phyloP scores from a whole-genome alignment of 352 stramenopile species.

The Phytopythium vexans region DNA sequence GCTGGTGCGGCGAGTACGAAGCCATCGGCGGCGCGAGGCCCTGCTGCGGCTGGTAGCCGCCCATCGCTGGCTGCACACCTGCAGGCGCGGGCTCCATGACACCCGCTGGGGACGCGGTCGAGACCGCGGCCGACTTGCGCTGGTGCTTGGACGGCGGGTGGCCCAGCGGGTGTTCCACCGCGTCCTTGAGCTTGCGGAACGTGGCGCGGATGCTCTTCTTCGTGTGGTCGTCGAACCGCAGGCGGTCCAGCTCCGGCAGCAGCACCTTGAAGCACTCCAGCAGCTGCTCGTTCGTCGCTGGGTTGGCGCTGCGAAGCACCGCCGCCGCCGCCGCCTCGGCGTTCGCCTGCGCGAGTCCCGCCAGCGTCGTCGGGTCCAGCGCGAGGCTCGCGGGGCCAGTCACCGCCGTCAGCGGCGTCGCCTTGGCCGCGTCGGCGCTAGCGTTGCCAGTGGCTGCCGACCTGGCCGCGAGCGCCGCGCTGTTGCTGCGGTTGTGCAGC shows the following conservation, averaged over 20 bases:
- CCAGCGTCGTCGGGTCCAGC: constrained; percentile 1
- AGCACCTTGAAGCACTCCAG: constrained; percentile 43
- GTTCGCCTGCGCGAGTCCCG: not conserved
- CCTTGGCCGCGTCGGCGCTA: constrained; percentile 30
- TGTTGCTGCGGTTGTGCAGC: constrained; percentile 23
- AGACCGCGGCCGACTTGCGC: no score
- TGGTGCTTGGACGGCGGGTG: no score
- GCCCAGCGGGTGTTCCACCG: constrained; percentile 27
- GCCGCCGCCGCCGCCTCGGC: not conserved
- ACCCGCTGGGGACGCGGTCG: no score
- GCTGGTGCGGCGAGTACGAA: constrained; percentile 7
- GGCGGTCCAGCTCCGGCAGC: constrained; percentile 46
- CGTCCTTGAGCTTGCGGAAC: constrained; percentile 49
- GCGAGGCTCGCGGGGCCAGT: constrained; percentile 3
- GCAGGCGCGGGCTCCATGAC: no score
- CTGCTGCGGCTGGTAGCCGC: no score
- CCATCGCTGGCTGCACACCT: no score
- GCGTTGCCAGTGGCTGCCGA: constrained; percentile 14
- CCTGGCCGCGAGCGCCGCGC: constrained; percentile 21
- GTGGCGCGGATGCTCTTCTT: constrained; percentile 55
- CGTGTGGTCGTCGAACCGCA: constrained; percentile 53
- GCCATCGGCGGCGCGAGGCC: no score
- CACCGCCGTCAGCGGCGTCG: constrained; percentile 39
- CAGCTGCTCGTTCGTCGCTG: constrained; percentile 43
- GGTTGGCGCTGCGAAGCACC: constrained; percentile 9